Percentiles rank a stretch among this genome's conserved stretches.
Evolutionary conservation across 2,329 filamentous ascomycete genomes (phyloP).

Genomic region (Lachnellula subtilissima): DNA sequence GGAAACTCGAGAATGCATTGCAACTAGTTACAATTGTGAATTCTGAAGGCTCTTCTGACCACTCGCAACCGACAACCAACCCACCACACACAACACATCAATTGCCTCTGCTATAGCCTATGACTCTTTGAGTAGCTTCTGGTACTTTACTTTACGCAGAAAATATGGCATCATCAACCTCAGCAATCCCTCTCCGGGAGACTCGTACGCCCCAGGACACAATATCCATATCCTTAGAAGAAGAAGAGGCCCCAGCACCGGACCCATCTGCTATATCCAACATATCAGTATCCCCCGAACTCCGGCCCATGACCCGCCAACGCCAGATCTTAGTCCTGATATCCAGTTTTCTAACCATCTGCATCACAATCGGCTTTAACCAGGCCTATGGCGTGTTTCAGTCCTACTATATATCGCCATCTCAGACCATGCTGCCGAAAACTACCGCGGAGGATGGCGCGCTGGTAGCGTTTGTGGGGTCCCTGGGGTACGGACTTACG

Average conservation of each 20-base stretch:
- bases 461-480: slow-evolving; percentile 44
- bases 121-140: too few species aligned
- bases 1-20: too few species aligned
- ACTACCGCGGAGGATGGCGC: slow-evolving; percentile 36
- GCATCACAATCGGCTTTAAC: slow-evolving; percentile 45
- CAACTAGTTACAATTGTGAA: too few species aligned
- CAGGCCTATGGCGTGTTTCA: slow-evolving; percentile 47
- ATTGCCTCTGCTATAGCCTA: too few species aligned
- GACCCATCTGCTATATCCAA: background rate
- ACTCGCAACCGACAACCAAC: too few species aligned
- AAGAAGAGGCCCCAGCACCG: background rate
- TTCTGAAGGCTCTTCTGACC: too few species aligned
- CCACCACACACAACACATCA: too few species aligned
- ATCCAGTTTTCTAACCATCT: slow-evolving; percentile 41
- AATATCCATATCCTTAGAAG: background rate
- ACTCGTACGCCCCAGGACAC: background rate
- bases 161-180: background rate
- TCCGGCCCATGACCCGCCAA: slow-evolving; percentile 23
- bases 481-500: slow-evolving; percentile 43
- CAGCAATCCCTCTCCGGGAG: background rate
- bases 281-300: slow-evolving; percentile 1
- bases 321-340: slow-evolving; percentile 41
- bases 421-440: slow-evolving; percentile 36
- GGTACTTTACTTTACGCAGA: too few species aligned
- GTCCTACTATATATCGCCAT: slow-evolving; percentile 41